Evolutionary conservation across 176 grass and related monocot genomes (phyloP).

Genomic region (Aegilops sharonensis): DNA sequence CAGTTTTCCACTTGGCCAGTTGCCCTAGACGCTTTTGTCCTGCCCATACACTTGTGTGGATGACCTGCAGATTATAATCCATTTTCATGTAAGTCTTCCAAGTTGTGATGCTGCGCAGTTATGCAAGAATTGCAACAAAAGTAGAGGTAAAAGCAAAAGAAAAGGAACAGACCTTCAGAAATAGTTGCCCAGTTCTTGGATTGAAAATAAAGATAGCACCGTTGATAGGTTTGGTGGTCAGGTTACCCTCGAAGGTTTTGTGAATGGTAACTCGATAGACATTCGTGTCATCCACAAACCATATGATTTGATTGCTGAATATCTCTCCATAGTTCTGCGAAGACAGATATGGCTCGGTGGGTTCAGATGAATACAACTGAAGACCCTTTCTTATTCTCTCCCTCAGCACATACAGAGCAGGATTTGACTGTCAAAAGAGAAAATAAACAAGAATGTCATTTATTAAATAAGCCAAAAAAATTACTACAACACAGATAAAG

Average conservation of each 20-base stretch:
- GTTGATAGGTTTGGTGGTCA: conserved; percentile 96
- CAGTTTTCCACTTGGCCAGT: conserved; percentile 99
- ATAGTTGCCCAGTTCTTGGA: conserved; percentile 93
- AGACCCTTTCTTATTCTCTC: conserved; percentile 97
- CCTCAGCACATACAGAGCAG: conserved; percentile 88
- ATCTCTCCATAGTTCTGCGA: conserved; percentile 99
- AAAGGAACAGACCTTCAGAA: conserved; percentile 69
- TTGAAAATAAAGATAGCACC: conserved; percentile 99
- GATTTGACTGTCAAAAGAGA: conserved; percentile 79
- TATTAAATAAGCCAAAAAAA: background rate
- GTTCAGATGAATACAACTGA: conserved; percentile 97
- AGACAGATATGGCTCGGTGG: conserved; percentile 95
- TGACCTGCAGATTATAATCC: conserved; percentile 56
- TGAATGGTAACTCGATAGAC: conserved; percentile 96
- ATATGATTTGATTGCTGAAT: conserved; percentile 99
- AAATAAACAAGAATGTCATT: background rate
- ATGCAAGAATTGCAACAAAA: background rate
- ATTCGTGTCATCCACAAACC: conserved; percentile 99
- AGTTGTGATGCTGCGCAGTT: background rate
- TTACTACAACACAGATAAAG: background rate
- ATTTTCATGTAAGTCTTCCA: background rate
- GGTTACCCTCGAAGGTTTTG: conserved; percentile 98
- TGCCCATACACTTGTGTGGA: conserved; percentile 98
- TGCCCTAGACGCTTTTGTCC: conserved; percentile 98
- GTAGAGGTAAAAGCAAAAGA: background rate